Evolutionary conservation across 768 basidiomycete genomes (phyloP).

Genomic region (Terana coerulea): DNA sequence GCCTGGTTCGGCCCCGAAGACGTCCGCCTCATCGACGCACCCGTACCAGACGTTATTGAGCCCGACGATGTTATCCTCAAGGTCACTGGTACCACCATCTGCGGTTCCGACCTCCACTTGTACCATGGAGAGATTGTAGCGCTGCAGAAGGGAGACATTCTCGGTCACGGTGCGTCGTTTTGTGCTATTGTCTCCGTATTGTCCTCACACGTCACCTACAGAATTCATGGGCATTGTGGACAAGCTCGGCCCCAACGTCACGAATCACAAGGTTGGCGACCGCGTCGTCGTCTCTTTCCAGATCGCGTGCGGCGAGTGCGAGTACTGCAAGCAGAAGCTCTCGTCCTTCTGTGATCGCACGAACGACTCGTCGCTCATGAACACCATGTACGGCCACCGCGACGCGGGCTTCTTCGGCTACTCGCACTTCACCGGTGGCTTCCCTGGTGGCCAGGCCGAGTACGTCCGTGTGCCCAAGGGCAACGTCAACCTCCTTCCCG

Average conservation of each 20-base stretch:
- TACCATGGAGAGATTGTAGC: constrained; percentile 67
- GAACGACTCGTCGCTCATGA: constrained; percentile 59
- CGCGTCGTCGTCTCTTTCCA: constrained; percentile 80
- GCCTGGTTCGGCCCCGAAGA: constrained; percentile 62
- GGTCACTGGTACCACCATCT: constrained; percentile 66
- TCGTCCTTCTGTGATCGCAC: constrained; percentile 74
- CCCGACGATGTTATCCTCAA: constrained; percentile 73
- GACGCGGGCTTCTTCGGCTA: constrained; percentile 73
- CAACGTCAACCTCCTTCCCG: constrained; percentile 65
- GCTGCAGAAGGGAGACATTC: constrained; percentile 69
- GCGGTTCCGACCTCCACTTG: constrained; percentile 57
- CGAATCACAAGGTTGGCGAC: constrained; percentile 55
- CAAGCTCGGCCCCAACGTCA: constrained; percentile 61
- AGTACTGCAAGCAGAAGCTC: constrained; percentile 69
- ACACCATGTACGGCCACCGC: constrained; percentile 59
- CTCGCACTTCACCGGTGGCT: constrained; percentile 70
- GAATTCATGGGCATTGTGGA: constrained; percentile 70
- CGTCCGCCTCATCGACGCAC: constrained; percentile 42
- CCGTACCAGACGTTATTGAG: constrained; percentile 59
- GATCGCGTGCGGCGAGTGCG: constrained; percentile 69
- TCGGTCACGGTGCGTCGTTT: constrained; percentile 57
- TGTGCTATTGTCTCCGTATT: constrained; percentile 19
- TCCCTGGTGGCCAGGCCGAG: constrained; percentile 74
- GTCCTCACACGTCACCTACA: not conserved
- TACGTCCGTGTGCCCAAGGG: constrained; percentile 71